Percentiles rank a stretch among this genome's conserved stretches.
Evolutionary conservation across 768 basidiomycete species (phyloP).

Genomic region (Auricularia sp.): DNA sequence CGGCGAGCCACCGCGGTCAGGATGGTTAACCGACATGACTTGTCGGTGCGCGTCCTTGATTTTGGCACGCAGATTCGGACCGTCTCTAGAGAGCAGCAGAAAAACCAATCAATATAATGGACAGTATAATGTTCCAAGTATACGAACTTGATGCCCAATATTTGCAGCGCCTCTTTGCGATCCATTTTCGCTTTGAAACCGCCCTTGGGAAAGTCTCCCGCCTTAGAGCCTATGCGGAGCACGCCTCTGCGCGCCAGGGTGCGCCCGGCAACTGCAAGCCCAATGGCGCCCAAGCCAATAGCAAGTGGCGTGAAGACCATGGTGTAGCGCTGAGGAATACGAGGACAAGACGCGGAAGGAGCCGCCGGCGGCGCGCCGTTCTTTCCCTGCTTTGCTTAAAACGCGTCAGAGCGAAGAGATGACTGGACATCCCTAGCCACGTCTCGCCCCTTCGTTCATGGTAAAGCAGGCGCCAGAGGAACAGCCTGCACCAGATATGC

Average conservation of each 20-base stretch:
- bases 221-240: slow-evolving; percentile 14
- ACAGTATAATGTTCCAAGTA: slow-evolving; percentile 1
- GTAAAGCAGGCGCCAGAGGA: not conserved
- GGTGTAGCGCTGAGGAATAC: not conserved
- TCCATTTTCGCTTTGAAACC: slow-evolving; percentile 98
- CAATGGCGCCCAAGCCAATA: not conserved
- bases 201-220: slow-evolving; percentile 83
- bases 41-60: slow-evolving; percentile 93
- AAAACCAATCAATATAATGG: not conserved
- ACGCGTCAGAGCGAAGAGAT: not conserved
- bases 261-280: not conserved
- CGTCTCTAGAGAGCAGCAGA: slow-evolving; percentile 48
- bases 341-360: not conserved
- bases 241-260: not conserved
- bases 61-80: slow-evolving; percentile 57
- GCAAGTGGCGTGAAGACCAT: not conserved
- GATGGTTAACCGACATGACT: slow-evolving; percentile 98
- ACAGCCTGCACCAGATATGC: not conserved
- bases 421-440: not conserved
- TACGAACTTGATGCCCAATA: slow-evolving; percentile 86
- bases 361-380: not conserved
- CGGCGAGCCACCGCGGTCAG: slow-evolving; percentile 96
- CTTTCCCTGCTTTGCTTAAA: not conserved
- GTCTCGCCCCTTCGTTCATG: not conserved
- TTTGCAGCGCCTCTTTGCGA: slow-evolving; percentile 79